These are phyloP conservation scores for Tolypocladium capitatum DNA, from an alignment of 2,329 filamentous ascomycete species.

Conservation along the genomic window DNA sequence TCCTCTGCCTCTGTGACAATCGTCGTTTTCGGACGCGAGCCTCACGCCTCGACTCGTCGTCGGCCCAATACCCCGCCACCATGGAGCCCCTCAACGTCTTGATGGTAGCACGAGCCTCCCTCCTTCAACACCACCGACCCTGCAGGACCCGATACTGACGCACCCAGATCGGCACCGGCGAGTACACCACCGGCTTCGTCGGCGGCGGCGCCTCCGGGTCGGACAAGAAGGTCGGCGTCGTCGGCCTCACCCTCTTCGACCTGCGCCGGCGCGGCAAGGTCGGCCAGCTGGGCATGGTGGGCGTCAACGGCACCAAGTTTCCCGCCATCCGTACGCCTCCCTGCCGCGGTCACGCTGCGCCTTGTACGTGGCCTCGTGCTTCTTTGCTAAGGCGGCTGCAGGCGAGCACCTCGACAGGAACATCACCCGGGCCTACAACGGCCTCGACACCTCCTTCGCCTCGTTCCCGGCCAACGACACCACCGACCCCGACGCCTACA, in stretches of 20 bases:
- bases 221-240: conserved; percentile 93
- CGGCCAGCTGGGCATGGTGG: conserved; percentile 74
- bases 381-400: too few relatives aligned
- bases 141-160: conserved; percentile 3
- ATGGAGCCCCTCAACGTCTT: conserved; percentile 54
- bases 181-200: conserved; percentile 94
- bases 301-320: conserved; percentile 78
- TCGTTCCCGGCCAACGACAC: conserved; percentile 66
- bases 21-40: neutral
- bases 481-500: conserved; percentile 72
- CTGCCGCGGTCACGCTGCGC: too few relatives aligned
- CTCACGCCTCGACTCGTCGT: neutral
- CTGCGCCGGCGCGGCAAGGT: conserved; percentile 81
- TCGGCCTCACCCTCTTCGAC: conserved; percentile 81
- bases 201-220: conserved; percentile 70
- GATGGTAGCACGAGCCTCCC: conserved; percentile 35
- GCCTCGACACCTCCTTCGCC: conserved; percentile 72
- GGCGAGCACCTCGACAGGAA: conserved; percentile 77
- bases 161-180: conserved; percentile 67
- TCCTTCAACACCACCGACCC: neutral
- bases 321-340: conserved; percentile 67
- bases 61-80: conserved; percentile 9
- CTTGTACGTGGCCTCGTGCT: too few relatives aligned
- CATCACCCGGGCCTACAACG: conserved; percentile 79
- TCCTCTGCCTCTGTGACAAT: neutral